phyloP scores from a whole-genome alignment of 2,329 filamentous ascomycete species.

The Penicillium sp. region DNA sequence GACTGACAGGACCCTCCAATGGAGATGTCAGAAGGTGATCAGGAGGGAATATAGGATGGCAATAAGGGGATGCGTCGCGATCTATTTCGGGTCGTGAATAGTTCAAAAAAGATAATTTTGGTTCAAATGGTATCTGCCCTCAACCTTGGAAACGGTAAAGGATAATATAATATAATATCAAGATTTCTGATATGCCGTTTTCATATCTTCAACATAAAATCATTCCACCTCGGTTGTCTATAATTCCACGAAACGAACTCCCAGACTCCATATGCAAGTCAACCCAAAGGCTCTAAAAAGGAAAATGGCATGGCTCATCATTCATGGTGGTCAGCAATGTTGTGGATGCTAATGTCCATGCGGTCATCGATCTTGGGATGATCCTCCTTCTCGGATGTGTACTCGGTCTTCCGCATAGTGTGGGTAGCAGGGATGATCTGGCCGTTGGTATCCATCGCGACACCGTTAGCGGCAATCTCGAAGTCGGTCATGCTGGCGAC shows the following conservation, averaged over 20 bases:
- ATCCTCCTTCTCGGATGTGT: conserved; percentile 19
- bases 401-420: neutral
- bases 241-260: conserved; percentile 20
- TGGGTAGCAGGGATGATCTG: conserved; percentile 53
- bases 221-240: conserved; percentile 5
- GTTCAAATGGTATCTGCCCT: conserved; percentile 9
- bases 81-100: too few relatives aligned
- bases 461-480: conserved; percentile 61
- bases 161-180: neutral
- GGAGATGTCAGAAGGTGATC: too few relatives aligned
- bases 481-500: conserved; percentile 60
- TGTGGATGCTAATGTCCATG: conserved; percentile 63
- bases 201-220: conserved; percentile 7
- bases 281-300: conserved; percentile 3
- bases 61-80: too few relatives aligned
- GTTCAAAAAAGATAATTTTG: neutral
- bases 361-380: conserved; percentile 46
- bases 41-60: too few relatives aligned
- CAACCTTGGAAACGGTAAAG: neutral
- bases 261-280: conserved; percentile 24
- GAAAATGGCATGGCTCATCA: conserved; percentile 20
- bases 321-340: conserved; percentile 48
- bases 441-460: conserved; percentile 55
- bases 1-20: too few relatives aligned
- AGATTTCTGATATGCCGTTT: conserved; percentile 9